Evolutionary conservation across 352 stramenopile genomes (phyloP), one percentile per base, ranked within the genome.

Genomic region (Globisporangium orthogonon): DNA sequence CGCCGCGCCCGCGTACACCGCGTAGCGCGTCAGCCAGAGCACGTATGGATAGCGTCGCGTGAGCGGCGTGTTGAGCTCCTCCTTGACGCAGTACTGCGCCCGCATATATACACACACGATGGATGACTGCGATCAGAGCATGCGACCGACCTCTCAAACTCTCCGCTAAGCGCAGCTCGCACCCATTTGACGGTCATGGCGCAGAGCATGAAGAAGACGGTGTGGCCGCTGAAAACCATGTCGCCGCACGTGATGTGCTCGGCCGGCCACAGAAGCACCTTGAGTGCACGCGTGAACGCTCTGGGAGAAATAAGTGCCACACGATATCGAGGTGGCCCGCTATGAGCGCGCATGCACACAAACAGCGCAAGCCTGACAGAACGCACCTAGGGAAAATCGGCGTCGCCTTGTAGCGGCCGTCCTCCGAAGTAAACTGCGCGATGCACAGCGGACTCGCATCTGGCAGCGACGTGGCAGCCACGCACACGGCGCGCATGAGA

Each of bases 201-300:
- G 61, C 80, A 92, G 45, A 94, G 76, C 68, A 91, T 79, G 39
- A 94, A 69, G 65, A 93, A 94, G 14, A 94, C 85, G 6, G 80
- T 79, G 65, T 94, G 85, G 35, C 85, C 85, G 61, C 85, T 94
- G 67, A 94, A 94, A 67, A 94, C 78, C 85, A 94, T 94, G 53
- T 94, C 85, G 61, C 85, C 85, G 60, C 85, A 94, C 13, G 85
- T 94, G 60, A 94, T 94, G 67, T 94, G 78, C 63, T 93, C 76
- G 47, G 85, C 89, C 37, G 85, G 85, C 41, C 79, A 69, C 41
- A 89, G 78, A 58, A 94, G 75, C 39, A 94, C 85, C 60, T 94
- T 93, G 69, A 73, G 87, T 13, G 85, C 85, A 50, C 85, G 85
- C 28, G 71, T 66, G 58, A 93, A 88, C 7, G 85, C 85, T 44